Percentiles rank a stretch among this genome's conserved stretches.
phyloP scores from a whole-genome alignment of 306 rosid genomes.

The Mimosa bimucronata region DNA sequence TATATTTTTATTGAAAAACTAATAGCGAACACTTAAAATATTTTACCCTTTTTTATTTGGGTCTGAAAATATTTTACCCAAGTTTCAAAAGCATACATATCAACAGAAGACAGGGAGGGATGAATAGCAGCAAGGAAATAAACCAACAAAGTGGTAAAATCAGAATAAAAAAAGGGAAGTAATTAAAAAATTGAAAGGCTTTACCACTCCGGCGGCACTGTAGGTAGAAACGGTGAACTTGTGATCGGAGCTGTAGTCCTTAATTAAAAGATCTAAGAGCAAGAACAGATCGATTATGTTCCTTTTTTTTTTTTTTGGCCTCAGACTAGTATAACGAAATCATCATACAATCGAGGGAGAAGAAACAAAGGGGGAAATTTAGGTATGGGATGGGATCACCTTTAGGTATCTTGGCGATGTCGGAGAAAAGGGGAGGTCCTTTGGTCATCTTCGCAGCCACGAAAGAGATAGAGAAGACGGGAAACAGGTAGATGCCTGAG shows the following conservation, averaged over 20 bases:
- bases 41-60: too few species aligned
- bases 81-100: background rate
- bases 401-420: conserved; percentile 87
- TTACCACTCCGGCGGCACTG: conserved; percentile 85
- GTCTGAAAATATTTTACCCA: background rate
- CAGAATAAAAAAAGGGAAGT: background rate
- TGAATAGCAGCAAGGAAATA: background rate
- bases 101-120: background rate
- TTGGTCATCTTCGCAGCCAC: conserved; percentile 65
- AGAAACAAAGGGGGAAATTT: background rate
- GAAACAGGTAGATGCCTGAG: conserved; percentile 12
- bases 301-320: background rate
- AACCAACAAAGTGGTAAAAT: background rate
- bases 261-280: conserved; percentile 77
- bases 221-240: conserved; percentile 72
- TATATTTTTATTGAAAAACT: background rate
- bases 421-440: conserved; percentile 87
- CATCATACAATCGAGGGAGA: conserved; percentile 1
- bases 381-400: conserved; percentile 46
- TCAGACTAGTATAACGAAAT: conserved; percentile 8
- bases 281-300: conserved; percentile 33
- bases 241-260: conserved; percentile 80
- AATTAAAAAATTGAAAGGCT: background rate
- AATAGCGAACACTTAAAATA: background rate
- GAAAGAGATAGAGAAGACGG: background rate